phyloP scores from a whole-genome alignment of 352 stramenopile species.

The Albugo laibachii region DNA sequence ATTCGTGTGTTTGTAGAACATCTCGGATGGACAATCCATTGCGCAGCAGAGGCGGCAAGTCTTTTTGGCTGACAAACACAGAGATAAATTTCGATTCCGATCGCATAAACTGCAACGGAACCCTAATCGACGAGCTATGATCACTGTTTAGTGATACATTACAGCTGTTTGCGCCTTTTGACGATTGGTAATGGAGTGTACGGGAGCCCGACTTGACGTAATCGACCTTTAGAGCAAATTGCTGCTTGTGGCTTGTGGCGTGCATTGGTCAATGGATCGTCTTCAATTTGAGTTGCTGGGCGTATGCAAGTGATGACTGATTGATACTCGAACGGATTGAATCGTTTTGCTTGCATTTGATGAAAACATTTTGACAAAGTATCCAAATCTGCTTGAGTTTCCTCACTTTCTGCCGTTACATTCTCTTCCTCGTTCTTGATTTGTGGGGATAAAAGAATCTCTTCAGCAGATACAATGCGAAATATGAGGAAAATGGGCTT shows the following conservation, averaged over 20 bases:
- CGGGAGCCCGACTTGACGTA: constrained; percentile 1
- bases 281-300: neutral
- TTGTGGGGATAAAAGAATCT: constrained; percentile 10
- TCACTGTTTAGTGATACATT: constrained; percentile 43
- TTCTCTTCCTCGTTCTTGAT: neutral
- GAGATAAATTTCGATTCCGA: constrained; percentile 52
- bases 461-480: constrained; percentile 15
- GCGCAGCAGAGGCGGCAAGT: constrained; percentile 39
- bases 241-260: neutral
- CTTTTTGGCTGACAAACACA: constrained; percentile 61
- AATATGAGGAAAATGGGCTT: constrained; percentile 11
- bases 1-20: constrained; percentile 25
- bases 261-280: neutral
- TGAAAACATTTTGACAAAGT: neutral
- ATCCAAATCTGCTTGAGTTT: neutral
- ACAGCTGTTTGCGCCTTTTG: neutral
- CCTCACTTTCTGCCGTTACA: neutral
- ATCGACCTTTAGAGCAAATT: neutral
- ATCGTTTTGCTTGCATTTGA: constrained; percentile 8
- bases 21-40: constrained; percentile 53
- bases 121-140: constrained; percentile 49
- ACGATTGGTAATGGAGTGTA: constrained; percentile 3
- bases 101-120: constrained; percentile 75
- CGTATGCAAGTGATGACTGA: constrained; percentile 1
- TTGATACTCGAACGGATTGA: constrained; percentile 17